Percentiles rank a stretch among this genome's conserved stretches.
Conservation (phyloP, 2,329 filamentous ascomycete genomes). For the Pyrenophora tritici-repentis region DNA sequence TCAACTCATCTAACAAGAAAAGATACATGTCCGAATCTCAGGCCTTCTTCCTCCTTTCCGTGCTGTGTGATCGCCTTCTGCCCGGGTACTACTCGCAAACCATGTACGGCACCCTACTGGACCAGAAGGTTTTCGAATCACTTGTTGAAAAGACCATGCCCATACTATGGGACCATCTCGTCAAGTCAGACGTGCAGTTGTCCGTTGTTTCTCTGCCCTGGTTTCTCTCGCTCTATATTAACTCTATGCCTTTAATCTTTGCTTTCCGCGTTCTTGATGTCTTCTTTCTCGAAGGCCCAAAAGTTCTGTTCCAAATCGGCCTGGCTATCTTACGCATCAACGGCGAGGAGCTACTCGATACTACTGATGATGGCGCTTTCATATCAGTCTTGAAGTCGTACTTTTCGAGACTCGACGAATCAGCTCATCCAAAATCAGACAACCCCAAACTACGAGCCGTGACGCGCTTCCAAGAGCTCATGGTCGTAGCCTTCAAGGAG, state of each 20-base stretch:
- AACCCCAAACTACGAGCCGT: constrained; percentile 93
- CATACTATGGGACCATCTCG: constrained; percentile 96
- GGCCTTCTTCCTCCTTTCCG: constrained; percentile 90
- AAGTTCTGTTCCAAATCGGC: constrained; percentile 95
- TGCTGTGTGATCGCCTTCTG: constrained; percentile 88
- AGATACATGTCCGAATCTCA: constrained; percentile 95
- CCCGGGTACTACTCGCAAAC: constrained; percentile 98
- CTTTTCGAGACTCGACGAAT: constrained; percentile 91
- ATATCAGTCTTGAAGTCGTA: constrained; percentile 96
- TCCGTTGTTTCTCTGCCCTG: constrained; percentile 96
- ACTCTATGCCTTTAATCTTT: constrained; percentile 98
- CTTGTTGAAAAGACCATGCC: constrained; percentile 99
- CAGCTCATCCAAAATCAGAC: constrained; percentile 91
- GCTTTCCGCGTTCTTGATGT: constrained; percentile 96
- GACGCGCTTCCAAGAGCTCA: constrained; percentile 94
- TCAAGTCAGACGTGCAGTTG: constrained; percentile 93
- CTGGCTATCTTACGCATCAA: constrained; percentile 97
- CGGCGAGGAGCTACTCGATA: constrained; percentile 91
- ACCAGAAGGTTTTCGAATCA: constrained; percentile 96
- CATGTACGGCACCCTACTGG: constrained; percentile 97
- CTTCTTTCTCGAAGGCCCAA: constrained; percentile 97
- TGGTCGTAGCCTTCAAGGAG: constrained; percentile 99
- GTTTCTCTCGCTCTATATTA: constrained; percentile 98
- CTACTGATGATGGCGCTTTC: constrained; percentile 92
- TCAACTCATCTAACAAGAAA: constrained; percentile 33